Conservation (phyloP, 2,329 filamentous ascomycete genomes). For the Diaporthe vexans region DNA sequence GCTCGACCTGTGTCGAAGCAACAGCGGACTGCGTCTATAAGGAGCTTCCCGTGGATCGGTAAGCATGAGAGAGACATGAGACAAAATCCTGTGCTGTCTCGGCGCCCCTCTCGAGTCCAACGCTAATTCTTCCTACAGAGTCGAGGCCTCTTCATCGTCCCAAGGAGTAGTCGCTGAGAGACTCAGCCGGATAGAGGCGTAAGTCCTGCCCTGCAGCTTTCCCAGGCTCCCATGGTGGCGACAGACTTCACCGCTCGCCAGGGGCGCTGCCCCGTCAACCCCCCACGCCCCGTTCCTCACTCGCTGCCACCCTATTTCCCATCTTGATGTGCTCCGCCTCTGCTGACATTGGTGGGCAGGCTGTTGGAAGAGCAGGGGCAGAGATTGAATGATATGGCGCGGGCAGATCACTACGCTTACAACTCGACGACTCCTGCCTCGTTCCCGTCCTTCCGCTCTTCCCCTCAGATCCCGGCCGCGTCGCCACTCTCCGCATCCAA, state of each 20-base stretch:
- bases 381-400: slow-evolving; percentile 42
- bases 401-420: slow-evolving; percentile 26
- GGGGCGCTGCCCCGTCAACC: neutral
- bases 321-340: slow-evolving; percentile 40
- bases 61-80: neutral
- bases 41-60: slow-evolving; percentile 51
- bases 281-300: slow-evolving; percentile 13
- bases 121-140: slow-evolving; percentile 43
- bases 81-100: neutral
- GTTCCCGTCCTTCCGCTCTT: slow-evolving; percentile 37
- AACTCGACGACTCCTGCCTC: slow-evolving; percentile 23
- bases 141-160: slow-evolving; percentile 50
- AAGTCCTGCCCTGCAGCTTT: neutral
- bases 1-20: slow-evolving; percentile 55
- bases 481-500: slow-evolving; percentile 41
- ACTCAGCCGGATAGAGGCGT: slow-evolving; percentile 54
- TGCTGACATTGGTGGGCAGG: slow-evolving; percentile 32
- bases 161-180: slow-evolving; percentile 54
- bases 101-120: neutral
- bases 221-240: slow-evolving; percentile 44
- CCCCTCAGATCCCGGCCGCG: slow-evolving; percentile 30
- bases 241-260: slow-evolving; percentile 43
- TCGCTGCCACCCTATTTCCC: slow-evolving; percentile 46
- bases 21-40: slow-evolving; percentile 57
- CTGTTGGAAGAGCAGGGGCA: slow-evolving; percentile 47